phyloP scores from a whole-genome alignment of 176 grass and related monocot genomes.

The Tillandsia leiboldiana region DNA sequence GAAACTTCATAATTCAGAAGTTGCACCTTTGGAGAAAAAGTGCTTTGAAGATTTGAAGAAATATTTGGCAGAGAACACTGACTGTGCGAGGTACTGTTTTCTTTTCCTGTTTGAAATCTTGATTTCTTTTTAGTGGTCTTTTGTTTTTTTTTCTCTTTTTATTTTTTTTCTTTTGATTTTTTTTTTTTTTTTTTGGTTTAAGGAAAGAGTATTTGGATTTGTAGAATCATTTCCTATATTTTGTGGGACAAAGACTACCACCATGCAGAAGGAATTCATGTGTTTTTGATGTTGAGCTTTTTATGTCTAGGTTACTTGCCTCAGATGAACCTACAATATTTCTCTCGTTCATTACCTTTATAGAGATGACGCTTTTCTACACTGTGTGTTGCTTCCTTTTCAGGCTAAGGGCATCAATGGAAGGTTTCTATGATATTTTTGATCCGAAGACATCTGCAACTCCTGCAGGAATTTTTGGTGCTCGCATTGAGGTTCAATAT shows the following conservation, averaged over 20 bases:
- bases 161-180: background rate
- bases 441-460: constrained; percentile 57
- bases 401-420: constrained; percentile 87
- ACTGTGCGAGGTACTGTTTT: constrained; percentile 61
- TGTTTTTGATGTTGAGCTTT: no score
- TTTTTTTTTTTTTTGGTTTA: constrained; percentile 3
- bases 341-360: no score
- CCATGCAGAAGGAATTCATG: no score
- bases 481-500: constrained; percentile 57
- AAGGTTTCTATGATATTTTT: constrained; percentile 77
- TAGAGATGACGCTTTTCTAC: no score
- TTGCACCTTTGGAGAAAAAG: constrained; percentile 46
- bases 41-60: constrained; percentile 79
- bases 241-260: no score
- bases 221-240: no score
- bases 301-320: no score
- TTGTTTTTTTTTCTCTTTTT: background rate
- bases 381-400: constrained; percentile 11
- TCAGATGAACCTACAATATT: no score
- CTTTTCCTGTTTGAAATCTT: constrained; percentile 8
- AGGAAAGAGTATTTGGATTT: no score
- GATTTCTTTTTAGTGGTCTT: no score
- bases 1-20: constrained; percentile 43
- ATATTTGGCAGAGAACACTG: constrained; percentile 82
- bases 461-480: constrained; percentile 61